Conservation (phyloP, 177 flowering plant species). For the Tripterygium wilfordii region DNA sequence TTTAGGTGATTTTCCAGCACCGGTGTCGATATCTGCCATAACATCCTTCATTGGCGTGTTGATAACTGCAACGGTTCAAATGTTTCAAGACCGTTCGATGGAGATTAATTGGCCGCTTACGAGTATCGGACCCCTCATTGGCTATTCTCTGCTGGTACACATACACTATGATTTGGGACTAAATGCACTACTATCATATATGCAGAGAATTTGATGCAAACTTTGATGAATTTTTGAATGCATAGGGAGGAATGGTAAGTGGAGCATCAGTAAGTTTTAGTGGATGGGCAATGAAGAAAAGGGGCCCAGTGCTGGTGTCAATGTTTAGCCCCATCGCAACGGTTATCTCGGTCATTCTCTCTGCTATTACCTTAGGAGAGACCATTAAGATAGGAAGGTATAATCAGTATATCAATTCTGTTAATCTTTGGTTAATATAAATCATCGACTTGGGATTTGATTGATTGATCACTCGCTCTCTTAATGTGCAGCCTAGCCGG, state of each 20-base stretch:
- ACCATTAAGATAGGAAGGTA: slow-evolving; percentile 56
- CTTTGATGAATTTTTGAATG: neutral
- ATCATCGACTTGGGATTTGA: too few relatives aligned
- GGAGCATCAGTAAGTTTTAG: slow-evolving; percentile 59
- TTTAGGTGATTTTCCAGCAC: slow-evolving; percentile 75
- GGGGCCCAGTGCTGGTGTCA: slow-evolving; percentile 80
- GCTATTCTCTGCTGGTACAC: slow-evolving; percentile 40
- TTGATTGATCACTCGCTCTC: neutral
- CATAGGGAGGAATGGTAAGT: slow-evolving; percentile 51
- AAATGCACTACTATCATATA: too few relatives aligned
- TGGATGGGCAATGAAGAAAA: slow-evolving; percentile 80
- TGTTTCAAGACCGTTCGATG: slow-evolving; percentile 33
- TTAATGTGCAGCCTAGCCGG: slow-evolving; percentile 51
- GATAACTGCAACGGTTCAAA: slow-evolving; percentile 28
- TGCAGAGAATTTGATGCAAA: too few relatives aligned
- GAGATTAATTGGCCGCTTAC: slow-evolving; percentile 21
- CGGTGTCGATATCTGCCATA: slow-evolving; percentile 54
- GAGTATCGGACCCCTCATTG: slow-evolving; percentile 21
- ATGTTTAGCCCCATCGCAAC: slow-evolving; percentile 74
- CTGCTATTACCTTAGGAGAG: slow-evolving; percentile 50
- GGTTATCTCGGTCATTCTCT: slow-evolving; percentile 44
- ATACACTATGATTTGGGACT: too few relatives aligned
- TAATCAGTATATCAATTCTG: neutral
- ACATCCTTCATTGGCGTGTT: slow-evolving; percentile 62
- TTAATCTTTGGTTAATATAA: too few relatives aligned